phyloP scores from a whole-genome alignment of 2,329 filamentous ascomycete species.

The Delphinella strobiligena region DNA sequence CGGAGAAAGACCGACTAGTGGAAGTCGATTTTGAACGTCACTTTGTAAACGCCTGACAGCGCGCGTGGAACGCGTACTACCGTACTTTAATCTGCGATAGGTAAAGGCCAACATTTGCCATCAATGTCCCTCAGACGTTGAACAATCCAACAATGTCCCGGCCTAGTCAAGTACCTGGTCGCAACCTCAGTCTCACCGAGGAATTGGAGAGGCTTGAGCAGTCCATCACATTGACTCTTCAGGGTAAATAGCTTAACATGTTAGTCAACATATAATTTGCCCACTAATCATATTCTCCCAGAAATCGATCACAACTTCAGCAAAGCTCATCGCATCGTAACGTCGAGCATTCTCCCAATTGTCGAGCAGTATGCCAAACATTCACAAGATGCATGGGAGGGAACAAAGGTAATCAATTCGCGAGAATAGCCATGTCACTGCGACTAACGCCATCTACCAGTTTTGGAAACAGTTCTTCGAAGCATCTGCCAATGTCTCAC shows the following conservation, averaged over 20 bases:
- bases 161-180: conserved; percentile 33
- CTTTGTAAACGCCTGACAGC: too few species aligned
- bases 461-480: conserved; percentile 99
- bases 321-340: conserved; percentile 91
- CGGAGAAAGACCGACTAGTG: neutral
- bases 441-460: conserved; percentile 30
- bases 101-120: too few species aligned
- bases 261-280: conserved; percentile 14
- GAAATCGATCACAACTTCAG: conserved; percentile 99
- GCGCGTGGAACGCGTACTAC: too few species aligned
- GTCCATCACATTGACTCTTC: conserved; percentile 87
- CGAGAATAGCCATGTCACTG: conserved; percentile 7
- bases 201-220: conserved; percentile 94
- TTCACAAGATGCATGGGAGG: conserved; percentile 90
- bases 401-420: conserved; percentile 89
- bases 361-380: conserved; percentile 94
- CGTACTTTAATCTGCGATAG: too few species aligned
- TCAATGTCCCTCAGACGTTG: too few species aligned
- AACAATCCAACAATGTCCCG: conserved; percentile 46
- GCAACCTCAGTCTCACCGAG: conserved; percentile 70
- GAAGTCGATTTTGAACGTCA: too few species aligned
- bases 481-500: conserved; percentile 89
- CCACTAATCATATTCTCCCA: conserved; percentile 28
- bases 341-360: conserved; percentile 79
- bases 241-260: conserved; percentile 60